These are phyloP conservation scores for Leishmania martiniquensis DNA, from an alignment of 208 protist species.

Conservation along the genomic window DNA sequence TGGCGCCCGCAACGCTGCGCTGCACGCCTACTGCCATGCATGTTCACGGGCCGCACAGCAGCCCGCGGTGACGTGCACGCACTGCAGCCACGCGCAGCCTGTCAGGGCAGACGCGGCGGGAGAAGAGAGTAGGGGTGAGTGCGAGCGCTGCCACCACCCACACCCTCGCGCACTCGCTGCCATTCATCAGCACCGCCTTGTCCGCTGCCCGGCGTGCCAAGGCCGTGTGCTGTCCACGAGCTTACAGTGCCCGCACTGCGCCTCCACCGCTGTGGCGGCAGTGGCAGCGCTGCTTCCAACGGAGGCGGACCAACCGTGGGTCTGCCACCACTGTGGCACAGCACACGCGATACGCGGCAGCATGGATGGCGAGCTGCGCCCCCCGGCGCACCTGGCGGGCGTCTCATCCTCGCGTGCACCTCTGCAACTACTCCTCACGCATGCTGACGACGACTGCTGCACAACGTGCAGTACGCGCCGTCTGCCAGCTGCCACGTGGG, in stretches of 20 bases:
- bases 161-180: conserved; percentile 54
- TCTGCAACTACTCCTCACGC: neutral
- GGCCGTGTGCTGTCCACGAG: conserved; percentile 26
- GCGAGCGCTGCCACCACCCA: conserved; percentile 32
- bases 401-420: neutral
- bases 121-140: conserved; percentile 3
- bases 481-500: conserved; percentile 37
- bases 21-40: conserved; percentile 50
- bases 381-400: neutral
- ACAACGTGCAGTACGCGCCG: conserved; percentile 36
- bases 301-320: conserved; percentile 43
- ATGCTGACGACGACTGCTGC: conserved; percentile 27
- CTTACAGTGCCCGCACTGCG: conserved; percentile 39
- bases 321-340: conserved; percentile 41
- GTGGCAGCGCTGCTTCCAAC: conserved; percentile 37
- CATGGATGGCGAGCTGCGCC: neutral
- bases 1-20: conserved; percentile 46
- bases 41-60: conserved; percentile 36
- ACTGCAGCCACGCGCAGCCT: conserved; percentile 11
- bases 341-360: conserved; percentile 25
- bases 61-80: conserved; percentile 25
- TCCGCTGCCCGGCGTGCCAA: conserved; percentile 49
- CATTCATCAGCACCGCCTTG: conserved; percentile 20
- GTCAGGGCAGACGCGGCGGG: neutral
- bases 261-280: conserved; percentile 21